Evolutionary conservation across 352 stramenopile genomes (phyloP).

Genomic region (Globisporangium radiosum): DNA sequence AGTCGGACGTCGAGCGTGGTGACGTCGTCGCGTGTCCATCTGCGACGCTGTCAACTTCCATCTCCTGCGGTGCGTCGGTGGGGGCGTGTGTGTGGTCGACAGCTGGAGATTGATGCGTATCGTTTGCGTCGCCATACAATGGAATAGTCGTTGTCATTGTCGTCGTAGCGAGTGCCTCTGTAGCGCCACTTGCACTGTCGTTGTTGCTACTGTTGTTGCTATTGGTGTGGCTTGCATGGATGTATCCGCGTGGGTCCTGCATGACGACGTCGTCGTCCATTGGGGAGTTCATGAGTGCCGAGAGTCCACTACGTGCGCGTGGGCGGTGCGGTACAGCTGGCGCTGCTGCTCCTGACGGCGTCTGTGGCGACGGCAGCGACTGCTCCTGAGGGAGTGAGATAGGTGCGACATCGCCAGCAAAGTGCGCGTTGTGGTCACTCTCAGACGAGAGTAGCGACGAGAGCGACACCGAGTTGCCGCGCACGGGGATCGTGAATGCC

Average conservation of each 20-base stretch:
- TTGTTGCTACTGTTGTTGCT: neutral
- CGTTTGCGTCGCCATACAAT: no score
- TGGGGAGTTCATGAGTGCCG: slow-evolving; percentile 63
- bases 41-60: slow-evolving; percentile 5
- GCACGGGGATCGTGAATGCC: slow-evolving; percentile 24
- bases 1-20: slow-evolving; percentile 15
- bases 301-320: slow-evolving; percentile 22
- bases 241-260: slow-evolving; percentile 9
- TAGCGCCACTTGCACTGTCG: neutral
- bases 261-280: slow-evolving; percentile 27
- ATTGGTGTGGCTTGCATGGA: neutral
- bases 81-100: neutral
- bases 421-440: slow-evolving; percentile 3
- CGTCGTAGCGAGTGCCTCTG: no score
- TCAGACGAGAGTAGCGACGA: slow-evolving; percentile 30
- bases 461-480: slow-evolving; percentile 31
- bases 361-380: no score
- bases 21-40: neutral
- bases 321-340: slow-evolving; percentile 7
- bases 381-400: slow-evolving; percentile 4
- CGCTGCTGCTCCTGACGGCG: neutral
- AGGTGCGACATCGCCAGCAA: slow-evolving; percentile 2
- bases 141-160: no score
- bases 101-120: neutral
- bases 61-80: neutral